Evolutionary conservation across 495 filamentous ascomycete species (phyloP).

Genomic region (Parathielavia hyrcaniae): DNA sequence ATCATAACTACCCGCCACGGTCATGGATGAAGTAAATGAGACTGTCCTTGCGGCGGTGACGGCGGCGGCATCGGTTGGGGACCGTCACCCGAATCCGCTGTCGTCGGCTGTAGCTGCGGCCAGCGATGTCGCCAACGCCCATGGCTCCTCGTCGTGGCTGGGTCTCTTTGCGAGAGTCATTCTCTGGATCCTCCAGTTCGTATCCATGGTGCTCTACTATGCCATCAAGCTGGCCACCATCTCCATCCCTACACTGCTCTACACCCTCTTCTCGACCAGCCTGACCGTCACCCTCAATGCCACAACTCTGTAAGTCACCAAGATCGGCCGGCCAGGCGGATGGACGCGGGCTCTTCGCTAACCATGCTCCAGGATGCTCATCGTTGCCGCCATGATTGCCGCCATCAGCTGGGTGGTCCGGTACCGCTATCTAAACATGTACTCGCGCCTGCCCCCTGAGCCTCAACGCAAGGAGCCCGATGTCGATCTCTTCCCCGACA

Average conservation of each 20-base stretch:
- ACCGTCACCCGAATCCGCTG: constrained; percentile 21
- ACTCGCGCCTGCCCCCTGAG: constrained; percentile 84
- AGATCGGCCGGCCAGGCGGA: too few species aligned
- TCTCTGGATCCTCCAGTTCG: constrained; percentile 52
- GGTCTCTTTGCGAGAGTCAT: constrained; percentile 41
- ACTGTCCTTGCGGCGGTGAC: constrained; percentile 8
- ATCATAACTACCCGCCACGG: background rate
- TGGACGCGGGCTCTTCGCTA: background rate
- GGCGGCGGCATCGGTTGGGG: constrained; percentile 11
- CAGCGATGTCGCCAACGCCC: constrained; percentile 35
- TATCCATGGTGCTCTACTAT: constrained; percentile 77
- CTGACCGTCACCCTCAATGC: constrained; percentile 97
- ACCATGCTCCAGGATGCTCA: constrained; percentile 55
- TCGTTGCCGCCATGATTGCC: constrained; percentile 67
- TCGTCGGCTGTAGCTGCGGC: constrained; percentile 34
- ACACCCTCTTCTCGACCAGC: constrained; percentile 90
- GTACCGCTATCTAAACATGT: constrained; percentile 93
- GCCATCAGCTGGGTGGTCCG: constrained; percentile 86
- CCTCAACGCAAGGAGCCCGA: constrained; percentile 94
- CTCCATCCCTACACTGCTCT: constrained; percentile 81
- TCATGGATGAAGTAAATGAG: constrained; percentile 15
- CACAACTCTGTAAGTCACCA: constrained; percentile 69
- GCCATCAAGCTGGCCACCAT: constrained; percentile 79
- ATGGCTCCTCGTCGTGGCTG: constrained; percentile 44
- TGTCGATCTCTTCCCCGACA: constrained; percentile 88